Base-by-base conservation (phyloP, 805 yeast genomes). In the Hermanozyma aechmeae region DNA sequence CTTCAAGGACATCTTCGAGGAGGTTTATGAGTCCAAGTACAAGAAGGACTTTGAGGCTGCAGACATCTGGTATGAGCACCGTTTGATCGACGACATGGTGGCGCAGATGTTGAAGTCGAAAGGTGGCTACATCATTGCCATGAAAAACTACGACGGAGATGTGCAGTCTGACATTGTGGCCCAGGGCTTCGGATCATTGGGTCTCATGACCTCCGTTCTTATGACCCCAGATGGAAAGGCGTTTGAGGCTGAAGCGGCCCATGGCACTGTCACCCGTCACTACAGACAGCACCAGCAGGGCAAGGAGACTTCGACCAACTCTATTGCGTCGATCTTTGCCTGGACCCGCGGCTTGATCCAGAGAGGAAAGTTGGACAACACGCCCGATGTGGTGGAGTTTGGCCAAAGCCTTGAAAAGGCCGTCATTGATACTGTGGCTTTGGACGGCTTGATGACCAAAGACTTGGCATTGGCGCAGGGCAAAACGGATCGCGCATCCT, bases 201-300 rank as follows among this genome's bases (percentile, higher is more conserved):
- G 92, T 30, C 66, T 81, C 40, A 81, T 81, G 92, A 80, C 92
- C 7, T 81, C 92, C 8, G 83, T 76, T 23, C 68, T 81, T 40
- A 76, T 80, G 62, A 77, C 89, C 12, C 87, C 89, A 29, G 89
- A 81, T 57, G 92, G 92, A 24, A 78, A 79, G 52, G 74, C 86
- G n/a, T 81, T 77, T 44, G 92, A 81, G 61, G 68, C 81, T 35
- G 92, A 81, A 55, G 89, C 89, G 35, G 92, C 92, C 19, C 92
- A 81, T 48, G 92, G 92, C 45, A 81, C 92, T 12, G 92, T 81
- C 38, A 81, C 92, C 18, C 76, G 92, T 71, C 92, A 81, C 51
- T 81, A 64, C 61, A 77, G 89, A 71, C 81, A 74, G 55, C 75
- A 77, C 45, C 89, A 81, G 58, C 73, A 73, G 48, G 89, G 89